These are phyloP conservation scores for Scleroderma citrinum DNA, from an alignment of 768 basidiomycete species.

Conservation along the genomic window DNA sequence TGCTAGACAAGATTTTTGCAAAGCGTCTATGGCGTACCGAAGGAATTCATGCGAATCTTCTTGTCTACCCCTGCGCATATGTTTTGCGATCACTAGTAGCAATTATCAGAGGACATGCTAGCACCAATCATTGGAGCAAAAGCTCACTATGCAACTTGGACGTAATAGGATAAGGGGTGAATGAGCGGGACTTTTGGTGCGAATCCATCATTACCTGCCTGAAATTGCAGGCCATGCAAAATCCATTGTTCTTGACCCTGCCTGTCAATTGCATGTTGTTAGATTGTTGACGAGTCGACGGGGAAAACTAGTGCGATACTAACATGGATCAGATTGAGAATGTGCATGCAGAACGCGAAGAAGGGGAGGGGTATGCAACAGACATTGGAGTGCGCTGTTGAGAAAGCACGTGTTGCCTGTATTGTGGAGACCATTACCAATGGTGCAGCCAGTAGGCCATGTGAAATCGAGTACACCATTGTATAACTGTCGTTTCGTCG, in stretches of 20 bases:
- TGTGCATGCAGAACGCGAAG: constrained; percentile 54
- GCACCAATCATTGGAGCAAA: neutral
- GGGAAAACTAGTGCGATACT: constrained; percentile 24
- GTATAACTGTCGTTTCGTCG: constrained; percentile 40
- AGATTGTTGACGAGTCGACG: neutral
- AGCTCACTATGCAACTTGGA: constrained; percentile 63
- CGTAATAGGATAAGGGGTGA: constrained; percentile 62
- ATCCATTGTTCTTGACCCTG: constrained; percentile 36
- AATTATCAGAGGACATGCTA: constrained; percentile 6
- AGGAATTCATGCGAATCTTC: constrained; percentile 99
- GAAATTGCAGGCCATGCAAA: constrained; percentile 80
- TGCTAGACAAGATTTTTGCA: constrained; percentile 79
- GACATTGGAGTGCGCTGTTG: constrained; percentile 90
- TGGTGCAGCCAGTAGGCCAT: constrained; percentile 48
- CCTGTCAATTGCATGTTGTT: constrained; percentile 23
- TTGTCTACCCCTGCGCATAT: constrained; percentile 86
- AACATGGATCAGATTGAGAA: constrained; percentile 49
- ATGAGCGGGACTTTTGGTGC: constrained; percentile 41
- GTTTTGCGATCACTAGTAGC: constrained; percentile 78
- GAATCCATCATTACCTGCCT: constrained; percentile 50
- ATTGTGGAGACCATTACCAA: constrained; percentile 71
- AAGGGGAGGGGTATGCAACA: constrained; percentile 88
- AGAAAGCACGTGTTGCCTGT: constrained; percentile 94
- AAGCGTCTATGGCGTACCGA: constrained; percentile 84
- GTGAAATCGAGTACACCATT: constrained; percentile 51